Evolutionary conservation across 345 rosid genomes (phyloP).

Genomic region (Brassica rapa): DNA sequence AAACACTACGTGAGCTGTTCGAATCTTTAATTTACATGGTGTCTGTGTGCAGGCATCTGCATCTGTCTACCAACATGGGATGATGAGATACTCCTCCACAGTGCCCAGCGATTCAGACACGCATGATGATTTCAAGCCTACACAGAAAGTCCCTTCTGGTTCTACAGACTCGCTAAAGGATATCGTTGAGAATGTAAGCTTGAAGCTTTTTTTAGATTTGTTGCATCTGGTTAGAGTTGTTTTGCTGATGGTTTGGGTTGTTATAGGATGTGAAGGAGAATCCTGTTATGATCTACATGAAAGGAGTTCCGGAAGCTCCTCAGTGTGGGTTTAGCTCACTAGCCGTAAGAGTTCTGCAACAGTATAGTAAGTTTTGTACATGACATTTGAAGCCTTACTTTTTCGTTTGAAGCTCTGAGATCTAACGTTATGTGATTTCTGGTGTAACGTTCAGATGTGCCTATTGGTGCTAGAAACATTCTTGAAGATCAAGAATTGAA

Average conservation of each 20-base stretch:
- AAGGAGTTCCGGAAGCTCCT: slow-evolving; percentile 90
- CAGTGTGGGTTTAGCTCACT: slow-evolving; percentile 95
- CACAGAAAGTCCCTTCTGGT: slow-evolving; percentile 51
- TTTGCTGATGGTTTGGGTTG: slow-evolving; percentile 21
- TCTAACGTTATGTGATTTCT: not conserved
- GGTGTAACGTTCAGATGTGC: slow-evolving; percentile 55
- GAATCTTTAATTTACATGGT: not conserved
- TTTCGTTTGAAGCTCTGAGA: not conserved
- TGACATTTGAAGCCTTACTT: not conserved
- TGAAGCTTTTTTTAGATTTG: slow-evolving; percentile 1
- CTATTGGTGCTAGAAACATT: slow-evolving; percentile 84
- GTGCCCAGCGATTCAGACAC: slow-evolving; percentile 76
- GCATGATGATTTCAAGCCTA: slow-evolving; percentile 82
- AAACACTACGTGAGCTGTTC: not conserved
- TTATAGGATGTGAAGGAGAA: slow-evolving; percentile 86
- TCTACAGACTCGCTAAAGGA: slow-evolving; percentile 59
- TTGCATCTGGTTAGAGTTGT: not conserved
- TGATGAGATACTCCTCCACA: slow-evolving; percentile 51
- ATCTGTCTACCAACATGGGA: slow-evolving; percentile 43
- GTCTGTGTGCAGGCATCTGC: slow-evolving; percentile 51
- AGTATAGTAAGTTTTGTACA: slow-evolving; percentile 58
- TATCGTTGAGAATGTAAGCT: slow-evolving; percentile 72
- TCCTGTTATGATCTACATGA: slow-evolving; percentile 93
- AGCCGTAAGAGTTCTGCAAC: slow-evolving; percentile 83
- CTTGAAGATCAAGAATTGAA: slow-evolving; percentile 85